Conservation (phyloP, 257 asterid genomes). For the Plectranthus barbatus region DNA sequence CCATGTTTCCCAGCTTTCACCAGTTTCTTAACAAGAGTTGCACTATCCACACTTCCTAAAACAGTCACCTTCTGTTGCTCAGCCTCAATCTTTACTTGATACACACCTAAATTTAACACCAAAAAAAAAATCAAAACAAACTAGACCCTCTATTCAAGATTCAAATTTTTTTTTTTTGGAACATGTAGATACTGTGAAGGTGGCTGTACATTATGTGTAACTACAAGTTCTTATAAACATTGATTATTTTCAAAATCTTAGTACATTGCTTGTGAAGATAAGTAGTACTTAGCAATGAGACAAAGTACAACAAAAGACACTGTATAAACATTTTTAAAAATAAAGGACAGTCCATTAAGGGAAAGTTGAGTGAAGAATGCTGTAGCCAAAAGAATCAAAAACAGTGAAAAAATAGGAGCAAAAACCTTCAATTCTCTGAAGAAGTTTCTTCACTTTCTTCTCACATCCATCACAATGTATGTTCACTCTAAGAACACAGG, state of each 20-base stretch:
- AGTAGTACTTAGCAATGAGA: too few species aligned
- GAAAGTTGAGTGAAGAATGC: neutral
- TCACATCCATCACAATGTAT: conserved; percentile 93
- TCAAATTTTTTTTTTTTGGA: too few species aligned
- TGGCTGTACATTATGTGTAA: too few species aligned
- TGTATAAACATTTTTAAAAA: too few species aligned
- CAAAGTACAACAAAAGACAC: too few species aligned
- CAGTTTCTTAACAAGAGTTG: conserved; percentile 44
- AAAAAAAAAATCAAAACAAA: too few species aligned
- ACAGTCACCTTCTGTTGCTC: conserved; percentile 64
- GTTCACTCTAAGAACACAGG: conserved; percentile 77
- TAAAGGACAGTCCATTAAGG: too few species aligned
- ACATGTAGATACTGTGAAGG: too few species aligned
- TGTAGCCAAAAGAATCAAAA: neutral
- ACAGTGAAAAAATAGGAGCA: neutral
- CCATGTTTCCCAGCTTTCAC: conserved; percentile 58
- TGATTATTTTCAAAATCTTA: too few species aligned
- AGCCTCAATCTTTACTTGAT: conserved; percentile 50
- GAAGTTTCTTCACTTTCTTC: conserved; percentile 84
- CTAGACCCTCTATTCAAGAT: too few species aligned
- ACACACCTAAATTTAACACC: conserved; percentile 41
- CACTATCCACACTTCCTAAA: conserved; percentile 49
- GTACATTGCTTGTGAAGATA: too few species aligned
- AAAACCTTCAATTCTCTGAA: conserved; percentile 76
- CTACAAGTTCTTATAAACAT: too few species aligned